A percentile compares a stretch with the other conserved stretches of the same genome.
Conservation (phyloP, 148 eudicot genomes). For the Suaeda aralocaspica region DNA sequence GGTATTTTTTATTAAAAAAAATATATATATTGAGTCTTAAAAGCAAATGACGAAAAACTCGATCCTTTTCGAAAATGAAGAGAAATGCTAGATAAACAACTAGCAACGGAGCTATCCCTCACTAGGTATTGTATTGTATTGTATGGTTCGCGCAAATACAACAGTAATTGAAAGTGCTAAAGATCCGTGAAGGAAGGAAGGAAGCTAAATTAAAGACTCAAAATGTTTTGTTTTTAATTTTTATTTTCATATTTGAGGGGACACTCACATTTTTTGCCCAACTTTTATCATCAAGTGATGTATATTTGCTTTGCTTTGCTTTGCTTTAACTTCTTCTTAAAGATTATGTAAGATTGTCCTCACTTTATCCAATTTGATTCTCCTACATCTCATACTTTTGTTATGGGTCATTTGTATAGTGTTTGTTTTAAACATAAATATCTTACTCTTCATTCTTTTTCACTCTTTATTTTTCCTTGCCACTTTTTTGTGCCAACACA, state of each 20-base stretch:
- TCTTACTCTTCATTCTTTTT: background rate
- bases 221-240: conserved; percentile 18
- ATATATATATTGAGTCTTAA: too few relatives aligned
- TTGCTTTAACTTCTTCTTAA: conserved; percentile 5
- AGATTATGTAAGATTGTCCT: conserved; percentile 4
- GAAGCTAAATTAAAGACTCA: background rate
- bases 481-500: background rate
- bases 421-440: too few relatives aligned
- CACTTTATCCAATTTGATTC: conserved; percentile 19
- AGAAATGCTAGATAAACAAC: too few relatives aligned
- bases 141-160: background rate
- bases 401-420: background rate
- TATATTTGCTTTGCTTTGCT: background rate
- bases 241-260: conserved; percentile 8
- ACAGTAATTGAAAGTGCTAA: conserved; percentile 5
- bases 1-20: too few relatives aligned
- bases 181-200: conserved; percentile 15
- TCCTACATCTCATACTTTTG: background rate
- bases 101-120: too few relatives aligned
- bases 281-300: background rate
- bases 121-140: too few relatives aligned
- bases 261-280: conserved; percentile 11
- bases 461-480: background rate
- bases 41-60: too few relatives aligned
- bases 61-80: too few relatives aligned